phyloP scores from a whole-genome alignment of 352 stramenopile genomes.

The Phytophthora citricola region DNA sequence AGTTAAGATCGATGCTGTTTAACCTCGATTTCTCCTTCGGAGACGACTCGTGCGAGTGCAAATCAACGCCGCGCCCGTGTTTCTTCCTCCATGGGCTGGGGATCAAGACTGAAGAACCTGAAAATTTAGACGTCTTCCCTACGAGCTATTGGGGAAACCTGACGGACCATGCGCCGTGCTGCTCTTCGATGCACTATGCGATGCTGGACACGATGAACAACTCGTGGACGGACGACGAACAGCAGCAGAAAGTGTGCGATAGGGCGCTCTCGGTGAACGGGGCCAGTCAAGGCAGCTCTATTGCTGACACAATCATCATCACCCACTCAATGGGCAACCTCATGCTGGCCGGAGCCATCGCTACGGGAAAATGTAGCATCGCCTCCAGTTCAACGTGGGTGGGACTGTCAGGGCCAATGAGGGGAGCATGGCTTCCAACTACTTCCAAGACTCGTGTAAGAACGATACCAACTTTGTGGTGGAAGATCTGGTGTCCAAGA shows the following conservation, averaged over 20 bases:
- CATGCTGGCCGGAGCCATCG: slow-evolving; percentile 39
- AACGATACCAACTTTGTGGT: slow-evolving; percentile 28
- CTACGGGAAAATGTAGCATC: slow-evolving; percentile 29
- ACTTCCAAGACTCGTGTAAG: slow-evolving; percentile 44
- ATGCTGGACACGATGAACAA: slow-evolving; percentile 42
- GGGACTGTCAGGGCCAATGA: slow-evolving; percentile 38
- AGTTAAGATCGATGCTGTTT: slow-evolving; percentile 11
- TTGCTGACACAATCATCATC: slow-evolving; percentile 49
- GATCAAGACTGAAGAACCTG: slow-evolving; percentile 10
- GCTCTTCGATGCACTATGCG: slow-evolving; percentile 38
- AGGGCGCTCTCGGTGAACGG: slow-evolving; percentile 26
- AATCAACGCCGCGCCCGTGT: slow-evolving; percentile 24
- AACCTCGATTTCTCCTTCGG: slow-evolving; percentile 21
- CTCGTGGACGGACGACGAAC: slow-evolving; percentile 37
- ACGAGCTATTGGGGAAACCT: slow-evolving; percentile 46
- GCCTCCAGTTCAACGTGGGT: slow-evolving; percentile 43
- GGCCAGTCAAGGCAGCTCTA: slow-evolving; percentile 18
- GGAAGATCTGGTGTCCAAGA: slow-evolving; percentile 27
- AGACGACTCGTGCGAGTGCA: slow-evolving; percentile 11
- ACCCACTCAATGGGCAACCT: slow-evolving; percentile 55
- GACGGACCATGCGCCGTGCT: slow-evolving; percentile 43
- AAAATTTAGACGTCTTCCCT: slow-evolving; percentile 18
- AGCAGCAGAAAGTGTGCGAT: slow-evolving; percentile 49
- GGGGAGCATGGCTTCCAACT: slow-evolving; percentile 53
- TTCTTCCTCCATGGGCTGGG: slow-evolving; percentile 39